phyloP scores from a whole-genome alignment of 805 yeast species.

The Saccharomycopsis sp. region DNA sequence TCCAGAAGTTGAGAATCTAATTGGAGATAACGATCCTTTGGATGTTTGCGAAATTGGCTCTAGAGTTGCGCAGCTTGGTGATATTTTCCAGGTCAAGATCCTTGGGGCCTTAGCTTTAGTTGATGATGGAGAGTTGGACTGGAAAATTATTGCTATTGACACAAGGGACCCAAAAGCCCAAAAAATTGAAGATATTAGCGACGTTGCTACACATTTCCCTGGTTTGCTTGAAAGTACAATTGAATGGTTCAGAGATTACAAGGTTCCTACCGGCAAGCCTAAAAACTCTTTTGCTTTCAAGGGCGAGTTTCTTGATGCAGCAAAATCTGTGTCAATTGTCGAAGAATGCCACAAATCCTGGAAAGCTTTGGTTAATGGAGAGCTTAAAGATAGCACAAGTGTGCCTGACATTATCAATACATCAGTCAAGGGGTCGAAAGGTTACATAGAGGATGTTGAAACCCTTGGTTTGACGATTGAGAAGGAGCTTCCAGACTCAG shows the following conservation, averaged over 20 bases:
- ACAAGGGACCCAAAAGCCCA: constrained; percentile 57
- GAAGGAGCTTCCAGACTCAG: constrained; percentile 26
- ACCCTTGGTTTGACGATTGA: constrained; percentile 23
- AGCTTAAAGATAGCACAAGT: constrained; percentile 20
- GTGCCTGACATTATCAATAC: constrained; percentile 37
- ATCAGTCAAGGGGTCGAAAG: constrained; percentile 45
- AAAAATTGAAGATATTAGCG: constrained; percentile 54
- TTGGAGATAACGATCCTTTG: constrained; percentile 92
- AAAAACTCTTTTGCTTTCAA: constrained; percentile 67
- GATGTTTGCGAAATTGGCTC: constrained; percentile 89
- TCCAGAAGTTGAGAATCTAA: constrained; percentile 34
- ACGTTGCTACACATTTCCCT: constrained; percentile 63
- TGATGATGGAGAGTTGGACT: constrained; percentile 95
- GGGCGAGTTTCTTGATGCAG: constrained; percentile 55
- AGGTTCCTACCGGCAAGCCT: constrained; percentile 76
- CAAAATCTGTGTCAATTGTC: constrained; percentile 53
- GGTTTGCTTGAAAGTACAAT: constrained; percentile 62
- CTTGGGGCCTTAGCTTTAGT: constrained; percentile 73
- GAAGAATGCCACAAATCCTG: constrained; percentile 64
- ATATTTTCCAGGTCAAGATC: constrained; percentile 57
- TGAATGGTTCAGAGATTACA: constrained; percentile 79
- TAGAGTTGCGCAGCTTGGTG: constrained; percentile 50
- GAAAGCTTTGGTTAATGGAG: constrained; percentile 46
- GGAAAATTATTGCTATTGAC: constrained; percentile 79
- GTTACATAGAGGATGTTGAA: constrained; percentile 33